phyloP scores from a whole-genome alignment of 495 filamentous ascomycete species.

The Aspergillus funiculosus region DNA sequence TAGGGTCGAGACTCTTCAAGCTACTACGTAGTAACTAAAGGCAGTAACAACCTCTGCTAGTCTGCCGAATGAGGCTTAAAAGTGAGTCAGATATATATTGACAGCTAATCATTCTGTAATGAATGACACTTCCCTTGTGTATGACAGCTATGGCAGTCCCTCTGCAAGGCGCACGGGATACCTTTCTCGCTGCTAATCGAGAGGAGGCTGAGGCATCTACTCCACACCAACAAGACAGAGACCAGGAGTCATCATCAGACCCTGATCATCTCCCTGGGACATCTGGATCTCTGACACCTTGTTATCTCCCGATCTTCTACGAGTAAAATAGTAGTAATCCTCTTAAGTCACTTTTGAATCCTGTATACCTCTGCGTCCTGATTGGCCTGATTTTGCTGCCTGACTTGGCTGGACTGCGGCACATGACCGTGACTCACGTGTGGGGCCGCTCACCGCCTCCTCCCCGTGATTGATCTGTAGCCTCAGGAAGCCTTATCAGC shows the following conservation, averaged over 20 bases:
- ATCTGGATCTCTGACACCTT: background rate
- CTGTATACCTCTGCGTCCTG: background rate
- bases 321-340: background rate
- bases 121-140: too few relatives aligned
- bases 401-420: background rate
- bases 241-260: constrained; percentile 9
- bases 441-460: constrained; percentile 32
- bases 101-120: background rate
- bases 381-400: constrained; percentile 1
- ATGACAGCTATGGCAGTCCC: background rate
- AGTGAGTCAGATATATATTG: constrained; percentile 8
- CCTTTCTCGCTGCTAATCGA: constrained; percentile 17
- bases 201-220: too few relatives aligned
- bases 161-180: constrained; percentile 2
- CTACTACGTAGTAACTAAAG: too few relatives aligned
- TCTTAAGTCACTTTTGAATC: background rate
- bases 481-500: constrained; percentile 22
- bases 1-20: background rate
- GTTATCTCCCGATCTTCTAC: too few relatives aligned
- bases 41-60: too few relatives aligned
- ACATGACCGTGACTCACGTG: constrained; percentile 25
- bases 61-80: constrained; percentile 7
- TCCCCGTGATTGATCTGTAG: constrained; percentile 26
- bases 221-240: constrained; percentile 4
- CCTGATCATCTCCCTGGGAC: constrained; percentile 1